Conservation (phyloP, 2,329 filamentous ascomycete genomes). For the Hymenoscyphus fraxineus region DNA sequence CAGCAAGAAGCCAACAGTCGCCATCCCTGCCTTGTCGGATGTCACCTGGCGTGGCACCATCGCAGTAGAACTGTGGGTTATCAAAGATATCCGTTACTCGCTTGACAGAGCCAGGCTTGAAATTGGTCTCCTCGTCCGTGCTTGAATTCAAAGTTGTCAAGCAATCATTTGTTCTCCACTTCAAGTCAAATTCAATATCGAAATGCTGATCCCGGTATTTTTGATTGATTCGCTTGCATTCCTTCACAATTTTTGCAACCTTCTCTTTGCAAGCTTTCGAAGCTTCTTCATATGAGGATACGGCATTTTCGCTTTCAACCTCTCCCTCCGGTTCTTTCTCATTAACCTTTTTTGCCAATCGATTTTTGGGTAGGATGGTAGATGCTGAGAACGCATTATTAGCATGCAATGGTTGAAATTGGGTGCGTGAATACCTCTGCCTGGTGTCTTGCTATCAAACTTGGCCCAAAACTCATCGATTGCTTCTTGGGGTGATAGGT, state of each 20-base stretch:
- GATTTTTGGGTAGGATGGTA: slow-evolving; percentile 65
- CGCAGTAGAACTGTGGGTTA: slow-evolving; percentile 65
- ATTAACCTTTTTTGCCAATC: slow-evolving; percentile 58
- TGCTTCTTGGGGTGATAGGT: slow-evolving; percentile 60
- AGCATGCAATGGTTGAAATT: background rate
- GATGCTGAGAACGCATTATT: slow-evolving; percentile 45
- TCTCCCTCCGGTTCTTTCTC: slow-evolving; percentile 52
- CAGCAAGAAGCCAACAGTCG: slow-evolving; percentile 84
- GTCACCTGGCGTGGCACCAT: slow-evolving; percentile 67
- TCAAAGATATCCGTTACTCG: slow-evolving; percentile 71
- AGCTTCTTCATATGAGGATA: slow-evolving; percentile 70
- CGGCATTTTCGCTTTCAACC: slow-evolving; percentile 52
- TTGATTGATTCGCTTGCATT: slow-evolving; percentile 73
- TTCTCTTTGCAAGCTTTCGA: slow-evolving; percentile 63
- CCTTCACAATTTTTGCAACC: slow-evolving; percentile 57
- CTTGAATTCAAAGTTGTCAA: slow-evolving; percentile 40
- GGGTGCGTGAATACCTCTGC: slow-evolving; percentile 50
- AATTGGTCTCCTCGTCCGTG: slow-evolving; percentile 1
- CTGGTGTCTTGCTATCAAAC: slow-evolving; percentile 66
- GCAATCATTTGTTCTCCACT: slow-evolving; percentile 52
- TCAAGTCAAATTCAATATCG: slow-evolving; percentile 75
- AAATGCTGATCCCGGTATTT: slow-evolving; percentile 87
- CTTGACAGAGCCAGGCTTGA: slow-evolving; percentile 42
- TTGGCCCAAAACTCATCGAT: slow-evolving; percentile 72
- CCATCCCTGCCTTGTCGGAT: slow-evolving; percentile 74